These are phyloP conservation scores for Fabrea salina DNA, from an alignment of 169 alveolate genomes.

Conservation along the genomic window DNA sequence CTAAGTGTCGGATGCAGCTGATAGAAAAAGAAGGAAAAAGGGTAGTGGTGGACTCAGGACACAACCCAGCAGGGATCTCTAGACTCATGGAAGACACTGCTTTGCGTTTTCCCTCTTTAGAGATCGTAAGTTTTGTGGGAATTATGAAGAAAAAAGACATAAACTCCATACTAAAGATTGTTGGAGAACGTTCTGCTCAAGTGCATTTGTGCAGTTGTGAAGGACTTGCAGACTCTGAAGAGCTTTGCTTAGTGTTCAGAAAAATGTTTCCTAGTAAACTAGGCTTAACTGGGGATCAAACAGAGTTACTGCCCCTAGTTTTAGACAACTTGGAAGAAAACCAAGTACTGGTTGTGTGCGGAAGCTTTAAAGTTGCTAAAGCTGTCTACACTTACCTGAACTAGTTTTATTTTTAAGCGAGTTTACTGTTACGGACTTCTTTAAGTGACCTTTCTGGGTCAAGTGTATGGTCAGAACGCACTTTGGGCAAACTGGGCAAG, in stretches of 20 bases:
- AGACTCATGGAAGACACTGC: not conserved
- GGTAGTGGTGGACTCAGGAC: not conserved
- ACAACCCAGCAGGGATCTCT: not conserved
- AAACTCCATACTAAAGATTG: not conserved
- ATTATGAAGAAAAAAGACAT: not conserved
- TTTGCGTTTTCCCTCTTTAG: not conserved
- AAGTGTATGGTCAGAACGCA: not conserved
- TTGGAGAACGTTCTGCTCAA: not conserved
- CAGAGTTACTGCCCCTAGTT: not conserved
- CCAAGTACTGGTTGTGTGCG: not conserved
- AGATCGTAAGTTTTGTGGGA: not conserved
- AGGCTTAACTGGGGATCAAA: not conserved
- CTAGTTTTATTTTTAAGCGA: too few relatives aligned
- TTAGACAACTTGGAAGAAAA: not conserved
- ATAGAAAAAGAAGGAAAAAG: conserved; percentile 46
- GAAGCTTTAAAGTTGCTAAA: too few relatives aligned
- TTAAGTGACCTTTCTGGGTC: not conserved
- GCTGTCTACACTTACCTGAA: too few relatives aligned
- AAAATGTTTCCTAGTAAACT: not conserved
- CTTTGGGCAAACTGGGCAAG: conserved; percentile 33
- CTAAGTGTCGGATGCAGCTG: conserved; percentile 49
- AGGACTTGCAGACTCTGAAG: not conserved
- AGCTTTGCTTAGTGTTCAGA: not conserved
- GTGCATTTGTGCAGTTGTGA: not conserved
- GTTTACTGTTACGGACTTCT: too few relatives aligned